Base-by-base conservation (phyloP, 2,329 filamentous ascomycete species). In the Fusarium sp. region DNA sequence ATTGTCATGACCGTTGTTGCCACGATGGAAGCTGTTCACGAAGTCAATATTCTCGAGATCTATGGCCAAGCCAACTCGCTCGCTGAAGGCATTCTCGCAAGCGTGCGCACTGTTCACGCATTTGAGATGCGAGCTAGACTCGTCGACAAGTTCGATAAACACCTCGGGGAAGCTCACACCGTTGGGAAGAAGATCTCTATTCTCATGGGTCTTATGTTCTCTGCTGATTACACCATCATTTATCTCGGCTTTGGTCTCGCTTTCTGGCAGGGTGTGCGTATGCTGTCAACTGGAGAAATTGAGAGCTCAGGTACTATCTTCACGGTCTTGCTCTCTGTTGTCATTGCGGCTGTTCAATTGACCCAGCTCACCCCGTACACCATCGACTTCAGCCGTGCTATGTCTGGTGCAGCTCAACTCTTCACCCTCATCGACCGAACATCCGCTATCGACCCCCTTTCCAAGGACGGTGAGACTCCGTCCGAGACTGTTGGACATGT, bases 261-360 rank as follows among this genome's bases (percentile, higher is more conserved):
- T 11, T 85, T 85, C 56, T 85, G 83, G 83, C 83, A 84, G 60
- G 83, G 83, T 12, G 73, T 84, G 38, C 76, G 73, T 32, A 80
- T 85, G 77, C 74, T 80, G 18, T 73, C 77, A 13, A 74, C 73
- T 2, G 82, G 82, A 15, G 80, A 83, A 57, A 81, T 85, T 30
- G 41, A 68, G 2, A 72, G 78, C 11, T 75, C 79, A 9, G 83
- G 83, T 14, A 75, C 78, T 14, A 81, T 85, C 32, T 82, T 85
- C 37, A 83, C 78, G 78, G 82, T 83, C 15, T 64, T 83, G 3
- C 66, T 83, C 18, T 82, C 81, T 3, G 80, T 83, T 17, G 76
- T 82, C 20, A 80, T 83, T 52, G 82, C 79, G 11, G 76, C 81
- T 30, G 76, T 78, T 26, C 80, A 78, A 38, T 63, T 83, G 35